A percentile compares a stretch with the other conserved stretches of the same genome.
Conservation (phyloP, 768 basidiomycete species). For the Agaricus blazei region DNA sequence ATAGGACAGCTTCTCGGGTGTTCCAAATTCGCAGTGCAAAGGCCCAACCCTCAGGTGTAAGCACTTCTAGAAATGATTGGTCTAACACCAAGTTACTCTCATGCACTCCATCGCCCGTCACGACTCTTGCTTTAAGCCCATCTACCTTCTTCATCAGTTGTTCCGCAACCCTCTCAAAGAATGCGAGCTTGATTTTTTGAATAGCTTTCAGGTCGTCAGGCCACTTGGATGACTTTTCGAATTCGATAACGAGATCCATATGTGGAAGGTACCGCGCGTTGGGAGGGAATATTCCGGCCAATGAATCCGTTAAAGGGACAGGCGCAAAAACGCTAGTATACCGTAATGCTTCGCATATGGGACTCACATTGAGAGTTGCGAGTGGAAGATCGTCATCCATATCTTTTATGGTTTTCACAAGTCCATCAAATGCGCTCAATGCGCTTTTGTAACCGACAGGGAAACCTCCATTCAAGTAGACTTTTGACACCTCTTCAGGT, state of each 20-base stretch:
- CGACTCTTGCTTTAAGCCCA: constrained; percentile 54
- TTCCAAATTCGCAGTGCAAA: constrained; percentile 84
- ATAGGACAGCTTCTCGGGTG: constrained; percentile 75
- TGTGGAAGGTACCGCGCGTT: constrained; percentile 63
- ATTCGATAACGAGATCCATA: constrained; percentile 77
- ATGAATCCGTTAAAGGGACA: constrained; percentile 55
- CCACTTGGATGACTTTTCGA: constrained; percentile 91
- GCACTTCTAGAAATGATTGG: constrained; percentile 65
- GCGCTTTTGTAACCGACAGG: constrained; percentile 67
- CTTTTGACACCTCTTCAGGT: constrained; percentile 47
- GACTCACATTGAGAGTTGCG: constrained; percentile 68
- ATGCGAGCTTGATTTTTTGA: constrained; percentile 91
- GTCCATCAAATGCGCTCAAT: constrained; percentile 69
- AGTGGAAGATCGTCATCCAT: constrained; percentile 74
- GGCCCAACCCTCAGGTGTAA: constrained; percentile 81
- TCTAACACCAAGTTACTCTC: constrained; percentile 57
- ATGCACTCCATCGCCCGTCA: constrained; percentile 43
- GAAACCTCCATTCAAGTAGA: constrained; percentile 33
- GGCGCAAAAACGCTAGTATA: constrained; percentile 85
- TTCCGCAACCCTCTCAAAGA: constrained; percentile 77
- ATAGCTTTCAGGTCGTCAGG: constrained; percentile 91
- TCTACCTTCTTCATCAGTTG: constrained; percentile 49
- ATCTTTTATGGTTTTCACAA: constrained; percentile 72
- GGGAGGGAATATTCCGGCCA: constrained; percentile 45
- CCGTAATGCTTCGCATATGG: constrained; percentile 68